phyloP scores from a whole-genome alignment of 495 filamentous ascomycete genomes.

The Penicillium robsamsonii region DNA sequence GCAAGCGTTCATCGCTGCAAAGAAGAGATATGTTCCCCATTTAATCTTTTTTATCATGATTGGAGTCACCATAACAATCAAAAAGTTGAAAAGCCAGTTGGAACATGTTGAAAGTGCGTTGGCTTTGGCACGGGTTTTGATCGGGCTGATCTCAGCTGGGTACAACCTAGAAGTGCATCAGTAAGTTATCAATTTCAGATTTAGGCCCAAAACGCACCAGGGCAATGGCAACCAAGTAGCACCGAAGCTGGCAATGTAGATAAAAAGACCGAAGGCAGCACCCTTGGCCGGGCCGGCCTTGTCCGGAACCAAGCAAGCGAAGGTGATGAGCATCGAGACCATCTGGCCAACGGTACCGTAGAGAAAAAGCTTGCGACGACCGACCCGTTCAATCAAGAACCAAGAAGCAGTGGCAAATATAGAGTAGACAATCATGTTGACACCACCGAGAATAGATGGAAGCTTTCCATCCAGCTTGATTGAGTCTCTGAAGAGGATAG shows the following conservation, averaged over 20 bases:
- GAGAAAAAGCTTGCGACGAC: constrained; percentile 64
- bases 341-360: constrained; percentile 62
- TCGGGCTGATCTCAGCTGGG: constrained; percentile 63
- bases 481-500: constrained; percentile 60
- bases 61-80: constrained; percentile 71
- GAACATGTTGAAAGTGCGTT: constrained; percentile 67
- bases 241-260: constrained; percentile 64
- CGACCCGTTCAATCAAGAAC: constrained; percentile 71
- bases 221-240: constrained; percentile 51
- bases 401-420: constrained; percentile 64
- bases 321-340: constrained; percentile 64
- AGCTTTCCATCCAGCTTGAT: constrained; percentile 56
- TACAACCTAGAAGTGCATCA: constrained; percentile 35
- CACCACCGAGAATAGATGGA: constrained; percentile 63
- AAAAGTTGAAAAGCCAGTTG: constrained; percentile 74
- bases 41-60: constrained; percentile 59
- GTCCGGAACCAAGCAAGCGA: constrained; percentile 60
- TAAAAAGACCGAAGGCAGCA: constrained; percentile 61
- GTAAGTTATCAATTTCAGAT: neutral
- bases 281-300: constrained; percentile 54
- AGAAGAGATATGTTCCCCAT: constrained; percentile 53
- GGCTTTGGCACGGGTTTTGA: constrained; percentile 63
- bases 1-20: constrained; percentile 51
- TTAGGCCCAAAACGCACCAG: constrained; percentile 21
- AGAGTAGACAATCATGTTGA: constrained; percentile 75